These are phyloP conservation scores for Pleomassaria siparia DNA, from an alignment of 2,329 filamentous ascomycete species.

Conservation along the genomic window DNA sequence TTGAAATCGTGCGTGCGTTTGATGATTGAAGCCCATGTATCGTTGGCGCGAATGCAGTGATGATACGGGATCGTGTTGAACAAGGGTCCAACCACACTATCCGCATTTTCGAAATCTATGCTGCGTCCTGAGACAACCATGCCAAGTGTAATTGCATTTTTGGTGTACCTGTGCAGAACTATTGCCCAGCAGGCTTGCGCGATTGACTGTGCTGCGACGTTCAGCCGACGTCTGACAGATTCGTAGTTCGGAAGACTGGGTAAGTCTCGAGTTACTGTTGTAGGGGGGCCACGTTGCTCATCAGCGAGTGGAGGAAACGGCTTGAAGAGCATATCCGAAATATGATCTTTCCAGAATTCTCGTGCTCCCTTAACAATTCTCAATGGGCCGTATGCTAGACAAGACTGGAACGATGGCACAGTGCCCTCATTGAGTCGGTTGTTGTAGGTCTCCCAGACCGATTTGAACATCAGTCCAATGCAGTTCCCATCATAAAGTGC, in stretches of 20 bases:
- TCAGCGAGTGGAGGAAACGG: constrained; percentile 30
- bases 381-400: constrained; percentile 70
- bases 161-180: constrained; percentile 58
- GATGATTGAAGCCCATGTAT: constrained; percentile 64
- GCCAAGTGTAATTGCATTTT: constrained; percentile 61
- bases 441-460: constrained; percentile 58
- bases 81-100: constrained; percentile 73
- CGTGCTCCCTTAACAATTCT: constrained; percentile 49
- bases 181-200: constrained; percentile 74
- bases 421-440: constrained; percentile 22
- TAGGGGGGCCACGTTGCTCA: constrained; percentile 16
- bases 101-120: constrained; percentile 66
- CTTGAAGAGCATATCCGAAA: constrained; percentile 44
- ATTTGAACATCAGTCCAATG: constrained; percentile 65
- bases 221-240: constrained; percentile 57
- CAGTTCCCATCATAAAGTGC: constrained; percentile 85
- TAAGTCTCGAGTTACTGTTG: constrained; percentile 39
- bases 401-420: constrained; percentile 64
- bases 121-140: constrained; percentile 77
- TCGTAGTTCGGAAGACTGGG: constrained; percentile 51
- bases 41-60: constrained; percentile 45
- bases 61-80: constrained; percentile 87
- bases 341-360: constrained; percentile 68
- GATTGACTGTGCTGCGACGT: constrained; percentile 77
- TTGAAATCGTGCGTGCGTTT: constrained; percentile 71